phyloP scores from a whole-genome alignment of 345 rosid genomes.

The Pistacia integerrima region DNA sequence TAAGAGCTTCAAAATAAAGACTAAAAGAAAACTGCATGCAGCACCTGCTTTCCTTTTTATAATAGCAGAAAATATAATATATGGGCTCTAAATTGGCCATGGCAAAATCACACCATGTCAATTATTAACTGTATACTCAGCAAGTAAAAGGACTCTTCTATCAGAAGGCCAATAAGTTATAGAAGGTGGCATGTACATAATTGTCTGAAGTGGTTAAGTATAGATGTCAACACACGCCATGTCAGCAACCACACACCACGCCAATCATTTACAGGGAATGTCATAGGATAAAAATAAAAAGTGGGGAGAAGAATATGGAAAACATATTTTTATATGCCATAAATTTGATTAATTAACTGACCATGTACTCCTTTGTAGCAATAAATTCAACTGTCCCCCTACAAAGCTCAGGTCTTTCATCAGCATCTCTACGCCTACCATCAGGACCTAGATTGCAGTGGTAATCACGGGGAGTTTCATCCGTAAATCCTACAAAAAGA shows the following conservation, averaged over 20 bases:
- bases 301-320: not conserved
- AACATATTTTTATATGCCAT: not conserved
- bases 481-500: conserved; percentile 50
- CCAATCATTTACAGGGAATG: not conserved
- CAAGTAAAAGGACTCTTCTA: not conserved
- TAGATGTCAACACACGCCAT: not conserved
- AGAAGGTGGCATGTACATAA: not conserved
- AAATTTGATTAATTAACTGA: conserved; percentile 33
- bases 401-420: conserved; percentile 72
- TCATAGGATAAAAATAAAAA: not conserved
- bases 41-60: not conserved
- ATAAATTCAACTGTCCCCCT: conserved; percentile 79
- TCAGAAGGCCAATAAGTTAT: not conserved
- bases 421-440: conserved; percentile 75
- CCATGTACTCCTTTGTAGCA: conserved; percentile 94
- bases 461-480: conserved; percentile 64
- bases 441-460: conserved; percentile 72
- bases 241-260: not conserved
- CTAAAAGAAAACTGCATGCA: not conserved
- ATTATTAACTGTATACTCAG: not conserved
- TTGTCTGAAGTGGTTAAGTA: not conserved
- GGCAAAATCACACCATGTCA: not conserved
- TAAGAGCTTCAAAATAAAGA: not conserved
- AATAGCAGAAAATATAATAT: not conserved
- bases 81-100: not conserved